These are phyloP conservation scores for Ceratocystis smalleyi DNA, from an alignment of 2,329 filamentous ascomycete genomes.

Conservation along the genomic window DNA sequence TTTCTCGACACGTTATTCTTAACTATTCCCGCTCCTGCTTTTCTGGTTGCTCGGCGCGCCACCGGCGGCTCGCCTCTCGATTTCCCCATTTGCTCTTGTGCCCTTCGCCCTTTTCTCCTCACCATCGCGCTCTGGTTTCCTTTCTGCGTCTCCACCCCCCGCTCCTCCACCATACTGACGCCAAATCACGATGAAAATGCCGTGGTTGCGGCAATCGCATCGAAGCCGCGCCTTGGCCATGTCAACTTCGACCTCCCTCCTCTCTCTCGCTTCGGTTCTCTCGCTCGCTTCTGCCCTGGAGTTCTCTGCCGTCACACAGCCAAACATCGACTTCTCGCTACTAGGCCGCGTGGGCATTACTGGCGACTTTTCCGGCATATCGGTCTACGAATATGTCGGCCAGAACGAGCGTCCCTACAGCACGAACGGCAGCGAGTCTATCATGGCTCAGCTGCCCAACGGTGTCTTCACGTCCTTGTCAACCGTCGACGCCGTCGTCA, in stretches of 20 bases:
- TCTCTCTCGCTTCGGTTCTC: constrained; percentile 15
- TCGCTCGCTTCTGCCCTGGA: constrained; percentile 30
- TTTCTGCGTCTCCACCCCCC: background rate
- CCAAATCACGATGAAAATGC: constrained; percentile 13
- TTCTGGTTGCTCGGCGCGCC: constrained; percentile 11
- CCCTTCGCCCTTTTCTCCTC: background rate
- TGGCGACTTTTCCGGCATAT: constrained; percentile 83
- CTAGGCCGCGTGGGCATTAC: constrained; percentile 73
- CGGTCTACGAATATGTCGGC: constrained; percentile 70
- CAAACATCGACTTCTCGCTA: constrained; percentile 61
- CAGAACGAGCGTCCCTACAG: constrained; percentile 54
- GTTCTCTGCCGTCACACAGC: constrained; percentile 46
- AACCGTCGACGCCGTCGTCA: constrained; percentile 68
- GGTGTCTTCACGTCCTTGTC: constrained; percentile 62
- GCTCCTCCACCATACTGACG: background rate
- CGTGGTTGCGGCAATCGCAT: constrained; percentile 14
- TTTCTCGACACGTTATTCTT: constrained; percentile 15
- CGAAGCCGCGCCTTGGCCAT: constrained; percentile 5
- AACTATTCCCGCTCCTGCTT: constrained; percentile 1
- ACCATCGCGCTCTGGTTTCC: background rate
- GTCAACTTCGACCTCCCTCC: constrained; percentile 8
- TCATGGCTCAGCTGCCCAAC: constrained; percentile 72
- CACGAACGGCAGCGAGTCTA: constrained; percentile 64
- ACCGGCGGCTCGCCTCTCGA: constrained; percentile 14
- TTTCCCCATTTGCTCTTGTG: background rate